Conservation (phyloP, 164 flowering plant genomes). For the Macadamia integrifolia region DNA sequence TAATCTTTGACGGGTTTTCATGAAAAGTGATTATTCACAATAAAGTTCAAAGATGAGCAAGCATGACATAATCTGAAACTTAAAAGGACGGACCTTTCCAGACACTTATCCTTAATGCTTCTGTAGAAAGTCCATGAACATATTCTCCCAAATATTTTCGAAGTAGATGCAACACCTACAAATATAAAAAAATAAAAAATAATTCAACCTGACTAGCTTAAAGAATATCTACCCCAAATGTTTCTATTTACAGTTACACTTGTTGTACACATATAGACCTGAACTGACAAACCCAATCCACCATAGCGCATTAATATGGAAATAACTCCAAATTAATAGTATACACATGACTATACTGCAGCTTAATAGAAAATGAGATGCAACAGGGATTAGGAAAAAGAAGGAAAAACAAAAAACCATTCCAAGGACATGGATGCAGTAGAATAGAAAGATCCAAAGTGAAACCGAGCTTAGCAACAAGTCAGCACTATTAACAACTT, state of each 20-base stretch:
- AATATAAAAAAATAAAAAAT: background rate
- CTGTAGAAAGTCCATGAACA: slow-evolving; percentile 89
- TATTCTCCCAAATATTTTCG: slow-evolving; percentile 93
- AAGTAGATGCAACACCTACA: slow-evolving; percentile 89
- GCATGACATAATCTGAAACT: background rate
- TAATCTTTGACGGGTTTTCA: too few species aligned
- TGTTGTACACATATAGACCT: background rate
- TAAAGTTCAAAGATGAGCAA: background rate
- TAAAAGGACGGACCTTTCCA: slow-evolving; percentile 69
- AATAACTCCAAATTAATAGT: background rate
- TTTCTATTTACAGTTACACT: background rate
- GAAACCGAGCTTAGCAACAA: too few species aligned
- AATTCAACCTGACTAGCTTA: background rate
- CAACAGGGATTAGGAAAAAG: too few species aligned
- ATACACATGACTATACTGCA: background rate
- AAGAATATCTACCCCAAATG: background rate
- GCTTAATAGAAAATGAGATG: background rate
- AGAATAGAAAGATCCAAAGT: too few species aligned
- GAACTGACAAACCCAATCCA: too few species aligned
- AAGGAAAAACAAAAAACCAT: too few species aligned
- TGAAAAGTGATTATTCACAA: background rate
- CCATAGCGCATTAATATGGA: background rate
- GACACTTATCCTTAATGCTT: slow-evolving; percentile 90
- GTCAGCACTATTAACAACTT: too few species aligned
- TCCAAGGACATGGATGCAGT: too few species aligned